Evolutionary conservation across 2,329 filamentous ascomycete genomes (phyloP), one percentile per base, ranked within the genome.

Genomic region (Exserohilum rostratum): DNA sequence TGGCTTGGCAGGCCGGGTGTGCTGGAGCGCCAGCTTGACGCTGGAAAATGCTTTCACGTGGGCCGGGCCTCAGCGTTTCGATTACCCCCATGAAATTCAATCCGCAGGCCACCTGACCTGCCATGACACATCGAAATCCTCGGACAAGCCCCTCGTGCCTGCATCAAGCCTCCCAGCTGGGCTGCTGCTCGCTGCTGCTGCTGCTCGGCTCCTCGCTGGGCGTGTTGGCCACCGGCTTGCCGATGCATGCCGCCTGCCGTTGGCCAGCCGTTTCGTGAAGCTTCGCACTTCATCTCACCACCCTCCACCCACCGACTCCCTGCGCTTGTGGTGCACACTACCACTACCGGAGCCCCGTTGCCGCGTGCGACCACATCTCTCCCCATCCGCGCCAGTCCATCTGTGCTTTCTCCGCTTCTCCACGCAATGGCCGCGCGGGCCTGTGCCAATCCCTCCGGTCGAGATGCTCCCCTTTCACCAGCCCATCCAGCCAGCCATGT

Each of bases 51-150:
- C 46, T 54, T 40, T 68, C 57, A 60, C 57, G 57, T 58, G 54
- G 50, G 44, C 50, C 50, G 40, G 40, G 50, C 39, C 49, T 40
- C 17, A 38, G 50, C 50, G 44, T 59, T 59, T 59, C 49, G 45
- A 57, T 59, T 59, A 59, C 57, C 57, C 57, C 57, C 57, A 53
- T 50, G 49, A 58, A 58, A 58, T 50, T 51, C 56, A 57, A 55
- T 57, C 43, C 51, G 30, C 47, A 35, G 40, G 17, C 52, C 52
- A 55, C 47, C 52, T 55, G 52, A 57, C 51, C 46, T 13, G 27
- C 55, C 55, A 60, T 72, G 67, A 70, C 69, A 69, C 66, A 70
- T 68, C 60, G 50, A 67, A 66, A 65, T 63, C 58, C 58, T 64
- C 57, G 61, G 59, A 58, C 61, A 55, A 64, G 50, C 56, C 59